These are phyloP conservation scores for Bondarzewia mesenterica DNA, from an alignment of 1,284 basidiomycete species.

Conservation along the genomic window DNA sequence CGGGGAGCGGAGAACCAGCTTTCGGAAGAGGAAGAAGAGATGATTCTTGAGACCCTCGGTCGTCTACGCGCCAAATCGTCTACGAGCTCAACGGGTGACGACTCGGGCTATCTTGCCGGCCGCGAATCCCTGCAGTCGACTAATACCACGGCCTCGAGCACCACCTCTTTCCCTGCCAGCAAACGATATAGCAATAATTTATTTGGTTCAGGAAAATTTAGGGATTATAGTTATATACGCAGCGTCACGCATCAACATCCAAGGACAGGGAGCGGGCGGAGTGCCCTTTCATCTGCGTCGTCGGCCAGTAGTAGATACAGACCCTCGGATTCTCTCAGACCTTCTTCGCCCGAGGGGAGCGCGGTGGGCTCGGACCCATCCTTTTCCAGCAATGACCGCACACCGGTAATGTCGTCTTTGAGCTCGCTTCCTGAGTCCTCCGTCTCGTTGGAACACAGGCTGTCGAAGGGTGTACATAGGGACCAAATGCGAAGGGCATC, in stretches of 20 bases:
- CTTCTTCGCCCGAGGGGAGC: background rate
- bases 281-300: constrained; percentile 32
- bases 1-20: constrained; percentile 58
- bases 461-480: constrained; percentile 43
- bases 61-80: constrained; percentile 38
- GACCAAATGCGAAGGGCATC: constrained; percentile 57
- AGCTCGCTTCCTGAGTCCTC: constrained; percentile 3
- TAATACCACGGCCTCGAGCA: constrained; percentile 27
- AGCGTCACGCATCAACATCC: constrained; percentile 36
- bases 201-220: constrained; percentile 68
- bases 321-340: constrained; percentile 6
- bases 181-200: constrained; percentile 79
- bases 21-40: constrained; percentile 73
- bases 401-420: constrained; percentile 1
- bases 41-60: constrained; percentile 68
- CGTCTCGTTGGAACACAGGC: constrained; percentile 16
- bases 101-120: constrained; percentile 7
- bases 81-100: constrained; percentile 10
- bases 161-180: constrained; percentile 39
- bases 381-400: background rate
- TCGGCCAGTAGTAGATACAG: constrained; percentile 2
- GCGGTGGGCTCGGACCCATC: background rate
- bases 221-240: constrained; percentile 65
- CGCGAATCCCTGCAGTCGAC: constrained; percentile 38
- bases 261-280: constrained; percentile 34